A percentile compares a stretch with the other conserved stretches of the same genome.
phyloP scores from a whole-genome alignment of 1,139 yeast genomes.

The Suhomyces kunorum region DNA sequence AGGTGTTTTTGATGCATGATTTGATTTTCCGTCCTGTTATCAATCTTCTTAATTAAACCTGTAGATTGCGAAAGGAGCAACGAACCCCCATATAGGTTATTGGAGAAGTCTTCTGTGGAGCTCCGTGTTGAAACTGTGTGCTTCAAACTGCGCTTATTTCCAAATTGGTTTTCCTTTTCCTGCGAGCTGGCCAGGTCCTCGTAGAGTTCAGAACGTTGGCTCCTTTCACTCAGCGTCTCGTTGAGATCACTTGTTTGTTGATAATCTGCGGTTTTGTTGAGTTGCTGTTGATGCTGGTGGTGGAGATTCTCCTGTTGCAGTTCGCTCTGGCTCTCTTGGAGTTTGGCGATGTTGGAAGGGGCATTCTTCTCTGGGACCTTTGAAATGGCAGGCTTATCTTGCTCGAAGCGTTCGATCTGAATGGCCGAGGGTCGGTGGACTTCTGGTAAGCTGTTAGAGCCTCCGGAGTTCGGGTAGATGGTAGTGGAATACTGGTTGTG shows the following conservation, averaged over 20 bases:
- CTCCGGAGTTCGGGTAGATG: not conserved
- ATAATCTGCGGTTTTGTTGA: not conserved
- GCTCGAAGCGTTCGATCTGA: slow-evolving; percentile 3
- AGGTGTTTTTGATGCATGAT: slow-evolving; percentile 14
- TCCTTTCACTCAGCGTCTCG: slow-evolving; percentile 1
- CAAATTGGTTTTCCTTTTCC: slow-evolving; percentile 5
- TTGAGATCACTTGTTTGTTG: not conserved
- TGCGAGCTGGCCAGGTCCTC: slow-evolving; percentile 7
- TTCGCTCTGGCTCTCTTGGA: not conserved
- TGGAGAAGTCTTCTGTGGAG: slow-evolving; percentile 35
- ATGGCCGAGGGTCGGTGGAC: not conserved
- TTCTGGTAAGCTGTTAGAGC: slow-evolving; percentile 5
- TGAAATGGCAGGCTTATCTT: not conserved
- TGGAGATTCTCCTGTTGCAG: not conserved
- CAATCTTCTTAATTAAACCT: slow-evolving; percentile 43
- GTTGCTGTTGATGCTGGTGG: not conserved
- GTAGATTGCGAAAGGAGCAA: slow-evolving; percentile 48
- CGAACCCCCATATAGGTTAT: slow-evolving; percentile 47
- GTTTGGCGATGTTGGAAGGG: not conserved
- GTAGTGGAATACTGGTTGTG: not conserved
- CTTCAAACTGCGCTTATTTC: slow-evolving; percentile 2
- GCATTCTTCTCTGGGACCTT: not conserved
- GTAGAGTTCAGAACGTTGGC: slow-evolving; percentile 5
- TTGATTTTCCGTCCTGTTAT: slow-evolving; percentile 21
- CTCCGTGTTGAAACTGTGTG: slow-evolving; percentile 18